Conservation (phyloP, 106 monocot genomes). For the Alisma plantagoaquatica region DNA sequence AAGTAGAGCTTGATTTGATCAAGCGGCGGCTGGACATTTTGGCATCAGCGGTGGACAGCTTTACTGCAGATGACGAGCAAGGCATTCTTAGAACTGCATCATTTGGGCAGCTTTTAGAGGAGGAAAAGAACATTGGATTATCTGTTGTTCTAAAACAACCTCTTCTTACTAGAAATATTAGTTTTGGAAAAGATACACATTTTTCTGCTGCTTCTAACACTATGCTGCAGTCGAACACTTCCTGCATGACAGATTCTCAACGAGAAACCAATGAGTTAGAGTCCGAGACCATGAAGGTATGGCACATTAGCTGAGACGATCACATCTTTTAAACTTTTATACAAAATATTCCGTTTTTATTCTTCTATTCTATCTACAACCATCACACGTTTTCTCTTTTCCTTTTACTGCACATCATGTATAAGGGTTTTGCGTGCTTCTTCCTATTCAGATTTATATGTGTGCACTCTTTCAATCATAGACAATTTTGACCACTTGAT, state of each 20-base stretch:
- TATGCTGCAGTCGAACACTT: slow-evolving; percentile 1
- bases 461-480: too few relatives aligned
- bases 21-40: slow-evolving; percentile 77
- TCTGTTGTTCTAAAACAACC: slow-evolving; percentile 8
- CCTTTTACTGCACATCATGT: too few relatives aligned
- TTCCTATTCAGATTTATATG: too few relatives aligned
- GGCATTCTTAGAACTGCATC: slow-evolving; percentile 20
- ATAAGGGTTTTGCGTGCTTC: too few relatives aligned
- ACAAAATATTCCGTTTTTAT: too few relatives aligned
- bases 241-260: neutral
- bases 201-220: neutral
- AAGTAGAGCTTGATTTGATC: slow-evolving; percentile 84
- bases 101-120: slow-evolving; percentile 52
- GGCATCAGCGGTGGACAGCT: slow-evolving; percentile 23
- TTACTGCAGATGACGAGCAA: slow-evolving; percentile 17
- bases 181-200: slow-evolving; percentile 5
- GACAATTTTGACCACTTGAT: too few relatives aligned
- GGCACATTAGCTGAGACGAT: too few relatives aligned
- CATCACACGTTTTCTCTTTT: too few relatives aligned
- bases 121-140: slow-evolving; percentile 15
- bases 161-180: slow-evolving; percentile 3
- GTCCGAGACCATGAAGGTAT: neutral
- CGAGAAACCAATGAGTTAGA: neutral
- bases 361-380: too few relatives aligned
- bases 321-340: too few relatives aligned